These are phyloP conservation scores for Mortierella sp. DNA, from an alignment of 371 early-diverging fungal species.

Conservation along the genomic window DNA sequence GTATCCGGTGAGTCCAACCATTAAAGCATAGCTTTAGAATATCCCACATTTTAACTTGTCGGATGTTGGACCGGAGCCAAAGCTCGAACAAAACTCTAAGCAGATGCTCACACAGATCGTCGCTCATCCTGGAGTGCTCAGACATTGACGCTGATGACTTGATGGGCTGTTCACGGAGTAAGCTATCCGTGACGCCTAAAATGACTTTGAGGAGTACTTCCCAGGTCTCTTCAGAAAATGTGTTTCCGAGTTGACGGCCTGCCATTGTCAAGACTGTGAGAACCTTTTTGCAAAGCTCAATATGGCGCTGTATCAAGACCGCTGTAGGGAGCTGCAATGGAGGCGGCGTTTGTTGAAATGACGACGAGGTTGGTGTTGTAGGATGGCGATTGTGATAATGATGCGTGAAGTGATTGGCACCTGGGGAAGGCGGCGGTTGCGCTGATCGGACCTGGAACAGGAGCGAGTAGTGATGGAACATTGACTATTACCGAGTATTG, in stretches of 20 bases:
- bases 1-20: constrained; percentile 80
- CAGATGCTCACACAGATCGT: constrained; percentile 80
- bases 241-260: constrained; percentile 67
- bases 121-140: constrained; percentile 74
- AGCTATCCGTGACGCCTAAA: constrained; percentile 76
- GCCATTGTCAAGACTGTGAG: constrained; percentile 74
- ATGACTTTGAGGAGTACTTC: constrained; percentile 79
- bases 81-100: constrained; percentile 79
- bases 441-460: constrained; percentile 73
- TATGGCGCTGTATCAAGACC: constrained; percentile 66
- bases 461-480: constrained; percentile 82
- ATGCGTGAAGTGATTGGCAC: constrained; percentile 17
- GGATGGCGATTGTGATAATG: constrained; percentile 42
- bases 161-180: constrained; percentile 66
- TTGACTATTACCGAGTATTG: constrained; percentile 61
- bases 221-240: constrained; percentile 81
- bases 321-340: constrained; percentile 54
- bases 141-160: constrained; percentile 31
- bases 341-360: constrained; percentile 7
- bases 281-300: constrained; percentile 82
- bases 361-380: constrained; percentile 20
- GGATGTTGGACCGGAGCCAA: constrained; percentile 78
- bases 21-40: constrained; percentile 72
- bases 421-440: constrained; percentile 16
- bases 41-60: constrained; percentile 82